phyloP scores from a whole-genome alignment of 352 stramenopile species.

The Phytophthora ohioensis region DNA sequence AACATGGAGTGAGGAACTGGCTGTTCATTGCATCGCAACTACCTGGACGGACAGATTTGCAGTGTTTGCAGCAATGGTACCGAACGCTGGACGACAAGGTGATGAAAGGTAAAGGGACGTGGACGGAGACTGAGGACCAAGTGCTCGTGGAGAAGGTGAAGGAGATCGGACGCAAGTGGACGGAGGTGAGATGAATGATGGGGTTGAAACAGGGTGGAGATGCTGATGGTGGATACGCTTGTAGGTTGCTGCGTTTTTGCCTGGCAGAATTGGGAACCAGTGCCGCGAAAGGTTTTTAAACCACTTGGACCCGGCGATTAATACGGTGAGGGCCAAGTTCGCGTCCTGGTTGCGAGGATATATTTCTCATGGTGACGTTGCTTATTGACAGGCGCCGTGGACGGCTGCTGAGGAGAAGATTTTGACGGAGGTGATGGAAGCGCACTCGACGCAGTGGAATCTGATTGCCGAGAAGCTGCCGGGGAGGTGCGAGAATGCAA shows the following conservation, averaged over 20 bases:
- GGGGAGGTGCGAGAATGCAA: constrained; percentile 61
- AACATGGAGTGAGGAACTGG: constrained; percentile 70
- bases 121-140: constrained; percentile 58
- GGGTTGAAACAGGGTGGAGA: background rate
- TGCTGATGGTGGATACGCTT: constrained; percentile 1
- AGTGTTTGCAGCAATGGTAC: constrained; percentile 85
- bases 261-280: constrained; percentile 69
- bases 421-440: constrained; percentile 33
- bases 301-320: constrained; percentile 59
- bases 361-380: background rate
- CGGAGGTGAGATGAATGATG: constrained; percentile 44
- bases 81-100: constrained; percentile 60
- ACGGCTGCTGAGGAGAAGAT: constrained; percentile 53
- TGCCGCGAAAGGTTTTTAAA: constrained; percentile 81
- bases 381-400: constrained; percentile 54
- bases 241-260: constrained; percentile 67
- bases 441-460: constrained; percentile 54
- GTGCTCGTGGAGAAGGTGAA: constrained; percentile 52
- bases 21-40: constrained; percentile 81
- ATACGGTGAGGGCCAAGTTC: constrained; percentile 35
- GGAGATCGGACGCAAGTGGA: constrained; percentile 64
- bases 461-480: constrained; percentile 55
- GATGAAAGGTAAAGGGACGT: constrained; percentile 69
- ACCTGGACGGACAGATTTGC: constrained; percentile 68
- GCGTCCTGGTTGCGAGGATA: background rate